Base-by-base conservation (phyloP, 805 yeast genomes). In the Hanseniaspora singularis region DNA sequence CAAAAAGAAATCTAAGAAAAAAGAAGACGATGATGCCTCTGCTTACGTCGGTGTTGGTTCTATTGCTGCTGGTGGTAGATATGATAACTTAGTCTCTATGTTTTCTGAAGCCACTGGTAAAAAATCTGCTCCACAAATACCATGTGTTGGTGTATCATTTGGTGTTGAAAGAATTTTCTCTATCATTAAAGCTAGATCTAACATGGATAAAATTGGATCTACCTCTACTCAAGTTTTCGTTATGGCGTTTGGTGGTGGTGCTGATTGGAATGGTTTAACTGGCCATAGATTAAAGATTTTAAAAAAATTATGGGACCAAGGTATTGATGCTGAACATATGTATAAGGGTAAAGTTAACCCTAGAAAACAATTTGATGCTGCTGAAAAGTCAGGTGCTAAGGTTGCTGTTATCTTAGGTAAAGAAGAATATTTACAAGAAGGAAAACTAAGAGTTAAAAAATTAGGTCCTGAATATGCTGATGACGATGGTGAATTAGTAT, bases 241-340 rank as follows among this genome's bases (percentile, higher is more conserved):
- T 41, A 88, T 92, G 96, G 97, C 98, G 1, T 88, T 92, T 59
- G 98, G 98, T 54, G 97, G 96, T 58, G 98, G 97, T 57, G 83
- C 83, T 56, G 94, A 81, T 51, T 88, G 96, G 96, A 77, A 72
- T 51, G 98, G 97, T 6, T 86, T 84, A 68, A 68, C 92, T 58
- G 75, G 78, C 49, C 96, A 92, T 68, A 81, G 98, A 69, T 87
- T 92, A 95, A 57, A 72, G 26, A 74, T 92, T 39, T 77, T 96
- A 46, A 80, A 85, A 58, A 63, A 70, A 56, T 72, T 92, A 55
- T 92, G 98, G 98, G 70, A 70, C 33, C 81, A 81, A 8, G 96
- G 92, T 30, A 79, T 92, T 53, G 94, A 85, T 61, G 71, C 94
- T 39, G 98, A 92, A 67, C 94, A 79, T 63, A 71, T 89, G 51